Evolutionary conservation across 2,329 filamentous ascomycete genomes (phyloP), one percentile per base, ranked within the genome.

Genomic region (Pseudogymnoascus sp.): DNA sequence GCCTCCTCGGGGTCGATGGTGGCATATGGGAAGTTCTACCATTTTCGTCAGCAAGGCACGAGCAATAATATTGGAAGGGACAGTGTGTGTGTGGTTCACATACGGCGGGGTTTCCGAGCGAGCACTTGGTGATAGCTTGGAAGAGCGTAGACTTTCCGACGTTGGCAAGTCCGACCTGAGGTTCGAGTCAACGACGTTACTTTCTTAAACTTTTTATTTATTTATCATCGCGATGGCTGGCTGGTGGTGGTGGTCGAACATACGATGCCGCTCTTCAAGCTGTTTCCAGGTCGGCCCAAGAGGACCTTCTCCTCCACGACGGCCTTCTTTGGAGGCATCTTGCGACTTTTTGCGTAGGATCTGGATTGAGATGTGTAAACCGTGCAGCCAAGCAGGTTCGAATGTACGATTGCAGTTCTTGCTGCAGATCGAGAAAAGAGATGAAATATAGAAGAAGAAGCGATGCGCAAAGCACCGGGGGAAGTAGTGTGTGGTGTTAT

Each of bases 111-210:
- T 97, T 99, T 78, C 95, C 94, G 71, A 99, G 86, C 66, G 85
- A 85, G 76, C 88, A 96, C 82, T 96, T 97, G 73, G 94, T 99
- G 77, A 99, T 96, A 73, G 94, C 91, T 81, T 99, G 95, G 84
- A 99, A 99, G 70, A 99, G 85, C 33, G 95, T 99, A 67, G 94
- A 99, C 81, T 99, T 99, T 76, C 94, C 94, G 69, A 99, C 95
- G 76, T 99, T 99, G 76, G 94, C 94, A 71, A 99, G 86, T 78
- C 94, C 94, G 76, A 99, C 91, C 91, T 96, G 74, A 59, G 63
- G 61, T 21, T 15, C 58, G 26, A 59, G 66, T 57, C 65, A 63
- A 52, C 48, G 56, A 37, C 26, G 10, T 48, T 28, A 60, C 59
- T 48, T 48, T 48, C n/a, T n/a, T n/a, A n/a, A n/a, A n/a, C n/a